phyloP scores from a whole-genome alignment of 345 rosid species.

The Dimocarpus longan region DNA sequence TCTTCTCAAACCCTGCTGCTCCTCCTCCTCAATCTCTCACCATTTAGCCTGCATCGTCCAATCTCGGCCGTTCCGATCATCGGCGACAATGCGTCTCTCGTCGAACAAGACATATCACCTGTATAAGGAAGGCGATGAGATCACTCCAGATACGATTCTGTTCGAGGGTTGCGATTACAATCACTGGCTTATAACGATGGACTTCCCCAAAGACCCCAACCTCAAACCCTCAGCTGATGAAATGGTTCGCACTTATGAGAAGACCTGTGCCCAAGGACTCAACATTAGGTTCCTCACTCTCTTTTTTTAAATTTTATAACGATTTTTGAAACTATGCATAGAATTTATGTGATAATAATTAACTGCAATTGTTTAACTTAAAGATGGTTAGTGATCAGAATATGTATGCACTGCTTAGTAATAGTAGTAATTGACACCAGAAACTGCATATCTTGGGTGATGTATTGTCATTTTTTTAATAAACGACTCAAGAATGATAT shows the following conservation, averaged over 20 bases:
- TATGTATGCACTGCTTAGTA: too few relatives aligned
- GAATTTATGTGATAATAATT: background rate
- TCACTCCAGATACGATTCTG: constrained; percentile 67
- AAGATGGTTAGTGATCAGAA: too few relatives aligned
- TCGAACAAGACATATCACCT: constrained; percentile 35
- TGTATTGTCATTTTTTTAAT: too few relatives aligned
- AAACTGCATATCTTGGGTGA: background rate
- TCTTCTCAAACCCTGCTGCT: background rate
- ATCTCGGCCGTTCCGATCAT: constrained; percentile 34
- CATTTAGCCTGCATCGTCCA: constrained; percentile 17
- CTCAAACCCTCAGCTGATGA: constrained; percentile 58
- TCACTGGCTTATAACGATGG: constrained; percentile 93
- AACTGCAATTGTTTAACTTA: too few relatives aligned
- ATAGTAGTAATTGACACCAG: background rate
- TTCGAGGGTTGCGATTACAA: constrained; percentile 91
- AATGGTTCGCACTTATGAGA: constrained; percentile 77
- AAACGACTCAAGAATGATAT: background rate
- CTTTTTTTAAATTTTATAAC: background rate
- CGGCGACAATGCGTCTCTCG: constrained; percentile 30
- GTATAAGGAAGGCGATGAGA: constrained; percentile 70
- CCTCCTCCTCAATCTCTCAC: background rate
- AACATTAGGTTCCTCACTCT: constrained; percentile 57
- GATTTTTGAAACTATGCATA: too few relatives aligned
- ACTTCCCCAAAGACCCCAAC: constrained; percentile 60
- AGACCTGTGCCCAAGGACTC: constrained; percentile 82